A percentile compares a stretch with the other conserved stretches of the same genome.
These are phyloP conservation scores for Lablab purpureus DNA, from an alignment of 306 rosid genomes.

Conservation along the genomic window DNA sequence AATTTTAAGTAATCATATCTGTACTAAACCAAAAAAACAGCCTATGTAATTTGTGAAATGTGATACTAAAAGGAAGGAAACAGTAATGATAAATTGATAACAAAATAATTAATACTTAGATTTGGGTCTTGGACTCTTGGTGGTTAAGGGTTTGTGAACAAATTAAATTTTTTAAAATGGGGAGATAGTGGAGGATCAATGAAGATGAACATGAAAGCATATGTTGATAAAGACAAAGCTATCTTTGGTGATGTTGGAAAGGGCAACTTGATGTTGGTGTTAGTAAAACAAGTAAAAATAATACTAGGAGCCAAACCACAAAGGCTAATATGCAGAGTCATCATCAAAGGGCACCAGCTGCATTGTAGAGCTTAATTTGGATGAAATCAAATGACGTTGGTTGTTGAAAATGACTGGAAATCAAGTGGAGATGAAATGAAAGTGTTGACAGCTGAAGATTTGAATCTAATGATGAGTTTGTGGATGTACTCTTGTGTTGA, in stretches of 20 bases:
- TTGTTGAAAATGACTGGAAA: background rate
- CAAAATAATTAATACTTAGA: background rate
- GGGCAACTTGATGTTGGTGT: background rate
- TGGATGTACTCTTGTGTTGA: background rate
- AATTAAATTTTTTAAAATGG: background rate
- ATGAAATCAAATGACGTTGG: background rate
- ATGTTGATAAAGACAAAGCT: background rate
- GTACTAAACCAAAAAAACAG: background rate
- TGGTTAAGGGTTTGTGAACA: background rate
- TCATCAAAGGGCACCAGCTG: background rate
- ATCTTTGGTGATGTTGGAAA: background rate
- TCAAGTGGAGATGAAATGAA: background rate
- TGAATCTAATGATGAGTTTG: background rate
- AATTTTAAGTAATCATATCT: background rate
- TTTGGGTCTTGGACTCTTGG: background rate
- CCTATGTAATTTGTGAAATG: background rate
- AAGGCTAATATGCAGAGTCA: background rate
- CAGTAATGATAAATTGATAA: background rate
- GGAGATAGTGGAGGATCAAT: background rate
- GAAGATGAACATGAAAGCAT: background rate
- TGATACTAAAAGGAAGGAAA: background rate
- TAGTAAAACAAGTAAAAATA: background rate
- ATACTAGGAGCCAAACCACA: background rate
- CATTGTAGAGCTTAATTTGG: background rate
- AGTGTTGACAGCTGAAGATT: background rate